Evolutionary conservation across 441 rosid genomes (phyloP), one percentile per base, ranked within the genome.

Genomic region (Bruguiera hainesii): DNA sequence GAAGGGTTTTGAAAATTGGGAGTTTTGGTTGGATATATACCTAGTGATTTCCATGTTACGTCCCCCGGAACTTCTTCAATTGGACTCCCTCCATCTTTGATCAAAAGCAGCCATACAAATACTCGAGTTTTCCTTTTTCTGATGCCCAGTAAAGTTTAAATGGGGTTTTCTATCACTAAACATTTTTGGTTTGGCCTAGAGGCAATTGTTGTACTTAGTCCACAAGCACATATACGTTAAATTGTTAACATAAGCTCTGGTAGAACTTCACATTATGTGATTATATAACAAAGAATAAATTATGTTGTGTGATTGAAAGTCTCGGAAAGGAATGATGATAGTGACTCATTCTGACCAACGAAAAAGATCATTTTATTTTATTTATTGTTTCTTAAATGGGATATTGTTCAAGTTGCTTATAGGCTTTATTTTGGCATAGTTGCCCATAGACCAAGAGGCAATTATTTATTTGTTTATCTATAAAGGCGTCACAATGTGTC

Each of bases 61-160:
- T 10, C 58, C 29, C 21, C 48, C 65, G 66, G 39, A n/a, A 53
- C 35, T 13, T 61, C 53, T 60, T 65, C 37, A 51, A 46, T 58
- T 63, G 59, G 69, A 56, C 42, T 61, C 23, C 21, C 37, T 31
- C 59, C 59, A 61, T 19, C 56, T 49, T 55, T 55, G 23, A 63
- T 50, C 46, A 49, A 69, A 72, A 65, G n/a, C n/a, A 42, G 19
- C 56, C 28, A 56, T 56, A n/a, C 28, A 33, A 58, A 18, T 49
- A 52, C 35, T 28, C 23, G 11, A 37, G 46, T 42, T 52, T 58
- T 58, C 58, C 59, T 33, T 52, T 11, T 33, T 58, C 66, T 20
- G 65, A 63, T 69, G 68, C 66, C 18, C 52, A 20, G 15, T 42
- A 59, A 63, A 70, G 75, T 70, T 69, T 72, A 64, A 33, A 73